Evolutionary conservation across 768 basidiomycete genomes (phyloP), one percentile per base, ranked within the genome.

Genomic region (Suillus placidus): DNA sequence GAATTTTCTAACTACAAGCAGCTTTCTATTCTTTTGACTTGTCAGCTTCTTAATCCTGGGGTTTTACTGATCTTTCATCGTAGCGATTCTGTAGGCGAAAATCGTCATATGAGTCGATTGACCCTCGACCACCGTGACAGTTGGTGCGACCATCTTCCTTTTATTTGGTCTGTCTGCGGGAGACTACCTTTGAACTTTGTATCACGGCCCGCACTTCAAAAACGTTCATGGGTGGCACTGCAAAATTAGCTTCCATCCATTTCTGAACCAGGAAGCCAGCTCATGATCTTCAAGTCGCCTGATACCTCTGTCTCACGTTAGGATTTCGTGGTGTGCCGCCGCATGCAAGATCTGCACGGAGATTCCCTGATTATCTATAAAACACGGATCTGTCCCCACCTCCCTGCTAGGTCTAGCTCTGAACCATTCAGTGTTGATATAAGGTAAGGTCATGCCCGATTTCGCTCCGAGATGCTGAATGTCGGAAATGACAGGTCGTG

Each of bases 351-450:
- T 55, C 32, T n/a, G 20, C n/a, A 35, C 34, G 54, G 54, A 55
- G 54, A 55, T 55, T 34, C 12, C 54, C 54, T n/a, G 54, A 35
- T 12, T 13, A 55, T 55, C 32, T 55, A 55, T 55, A 55, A 34
- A 55, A n/a, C 12, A 20, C 32, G 54, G 5, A 34, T 34, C 10
- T 20, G 6, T 34, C 20, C 20, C 5, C 34, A 55, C 54, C 4
- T 20, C 4, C 30, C 32, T 9, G 52, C 52, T 18, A 1, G 32
- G 10, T 34, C 54, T 35, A 20, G 35, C 34, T 34, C 54, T 13
- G 54, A 35, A 35, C 54, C 54, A 55, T 55, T 35, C 20, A n/a
- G 20, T 55, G 32, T 34, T 35, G 12, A 13, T 12, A 34, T 34
- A 34, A 55, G 54, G 54, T 55, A 35, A 35, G 32, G 30, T 52